These are phyloP conservation scores for Oryza nivara DNA, from an alignment of 176 grass and related monocot genomes.

Conservation along the genomic window DNA sequence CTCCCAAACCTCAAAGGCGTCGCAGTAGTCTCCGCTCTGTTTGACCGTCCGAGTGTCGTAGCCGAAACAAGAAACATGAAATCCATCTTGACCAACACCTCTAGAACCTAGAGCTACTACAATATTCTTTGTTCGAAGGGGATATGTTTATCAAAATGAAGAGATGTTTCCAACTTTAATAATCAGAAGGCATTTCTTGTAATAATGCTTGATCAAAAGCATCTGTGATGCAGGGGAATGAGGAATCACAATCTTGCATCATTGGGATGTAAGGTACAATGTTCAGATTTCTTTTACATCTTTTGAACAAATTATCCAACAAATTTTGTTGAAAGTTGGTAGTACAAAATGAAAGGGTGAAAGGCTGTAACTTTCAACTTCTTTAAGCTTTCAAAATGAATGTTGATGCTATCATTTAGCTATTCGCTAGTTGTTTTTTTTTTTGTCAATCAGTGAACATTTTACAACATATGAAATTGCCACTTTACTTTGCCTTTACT, in stretches of 20 bases:
- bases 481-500: too few relatives aligned
- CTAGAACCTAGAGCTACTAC: conserved; percentile 32
- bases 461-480: too few relatives aligned
- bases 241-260: neutral
- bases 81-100: conserved; percentile 46
- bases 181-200: neutral
- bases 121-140: neutral
- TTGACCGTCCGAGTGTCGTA: conserved; percentile 59
- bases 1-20: conserved; percentile 76
- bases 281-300: neutral
- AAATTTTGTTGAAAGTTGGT: too few relatives aligned
- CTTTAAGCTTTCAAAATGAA: too few relatives aligned
- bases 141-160: neutral
- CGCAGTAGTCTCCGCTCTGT: conserved; percentile 80
- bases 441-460: too few relatives aligned
- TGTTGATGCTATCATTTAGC: too few relatives aligned
- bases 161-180: neutral
- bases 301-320: too few relatives aligned
- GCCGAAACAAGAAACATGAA: conserved; percentile 66
- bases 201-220: conserved; percentile 1
- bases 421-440: too few relatives aligned
- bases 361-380: too few relatives aligned
- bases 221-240: neutral
- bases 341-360: too few relatives aligned
- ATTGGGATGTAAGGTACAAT: neutral